These are phyloP conservation scores for Hordeum marinum DNA, from an alignment of 176 grass and related monocot genomes.

Conservation along the genomic window DNA sequence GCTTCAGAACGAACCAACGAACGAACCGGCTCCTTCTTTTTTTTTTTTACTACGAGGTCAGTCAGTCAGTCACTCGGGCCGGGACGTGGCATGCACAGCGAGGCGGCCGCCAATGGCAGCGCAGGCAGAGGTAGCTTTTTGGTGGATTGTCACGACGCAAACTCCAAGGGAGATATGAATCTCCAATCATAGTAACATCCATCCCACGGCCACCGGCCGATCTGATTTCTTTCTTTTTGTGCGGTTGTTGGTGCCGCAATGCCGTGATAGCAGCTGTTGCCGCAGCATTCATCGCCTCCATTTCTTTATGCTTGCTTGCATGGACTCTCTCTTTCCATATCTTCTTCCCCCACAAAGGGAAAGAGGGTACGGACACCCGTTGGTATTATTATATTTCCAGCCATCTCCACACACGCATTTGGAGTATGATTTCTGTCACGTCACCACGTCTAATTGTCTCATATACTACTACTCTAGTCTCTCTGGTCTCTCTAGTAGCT, in stretches of 20 bases:
- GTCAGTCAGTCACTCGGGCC: not conserved
- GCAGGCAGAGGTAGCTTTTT: not conserved
- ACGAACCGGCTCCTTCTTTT: constrained; percentile 2
- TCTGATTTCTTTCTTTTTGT: constrained; percentile 44
- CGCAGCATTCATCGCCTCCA: constrained; percentile 35
- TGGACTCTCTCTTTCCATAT: constrained; percentile 43
- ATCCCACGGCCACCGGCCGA: not conserved
- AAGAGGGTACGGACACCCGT: constrained; percentile 23
- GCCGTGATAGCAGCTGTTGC: constrained; percentile 34
- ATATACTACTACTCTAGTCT: not conserved
- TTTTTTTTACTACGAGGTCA: not conserved
- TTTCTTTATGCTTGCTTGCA: constrained; percentile 31
- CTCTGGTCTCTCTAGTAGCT: not conserved
- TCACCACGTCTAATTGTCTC: not conserved
- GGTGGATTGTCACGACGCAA: constrained; percentile 23
- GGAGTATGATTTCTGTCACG: not conserved
- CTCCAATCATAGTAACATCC: constrained; percentile 63
- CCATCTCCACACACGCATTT: not conserved
- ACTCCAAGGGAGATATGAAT: constrained; percentile 57
- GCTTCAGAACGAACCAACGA: not conserved
- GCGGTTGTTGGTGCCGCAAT: constrained; percentile 42
- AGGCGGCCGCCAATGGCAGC: constrained; percentile 42
- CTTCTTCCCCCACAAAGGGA: constrained; percentile 24
- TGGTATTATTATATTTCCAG: constrained; percentile 8
- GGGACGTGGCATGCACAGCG: constrained; percentile 12